Conservation (phyloP, 768 basidiomycete species). For the Pulveroboletus ravenelii region DNA sequence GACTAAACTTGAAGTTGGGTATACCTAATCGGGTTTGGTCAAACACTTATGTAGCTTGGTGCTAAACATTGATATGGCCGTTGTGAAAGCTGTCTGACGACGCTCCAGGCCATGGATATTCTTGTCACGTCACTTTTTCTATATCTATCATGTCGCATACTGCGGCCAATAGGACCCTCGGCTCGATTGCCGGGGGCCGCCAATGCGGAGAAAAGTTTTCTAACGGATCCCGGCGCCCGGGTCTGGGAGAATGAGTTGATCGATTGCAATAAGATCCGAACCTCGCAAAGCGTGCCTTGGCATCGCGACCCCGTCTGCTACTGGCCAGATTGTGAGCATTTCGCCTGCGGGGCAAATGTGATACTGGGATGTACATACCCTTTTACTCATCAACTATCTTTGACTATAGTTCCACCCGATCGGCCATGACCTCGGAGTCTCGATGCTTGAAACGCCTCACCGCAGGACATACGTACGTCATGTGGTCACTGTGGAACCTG, state of each 20-base stretch:
- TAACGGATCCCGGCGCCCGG: background rate
- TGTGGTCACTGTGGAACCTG: conserved; percentile 3
- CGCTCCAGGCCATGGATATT: too few relatives aligned
- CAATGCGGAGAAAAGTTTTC: background rate
- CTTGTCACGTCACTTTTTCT: background rate
- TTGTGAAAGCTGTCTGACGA: background rate
- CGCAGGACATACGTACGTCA: conserved; percentile 6
- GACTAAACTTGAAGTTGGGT: too few relatives aligned
- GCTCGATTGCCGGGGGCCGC: background rate
- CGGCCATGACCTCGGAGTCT: background rate
- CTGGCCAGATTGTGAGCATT: background rate
- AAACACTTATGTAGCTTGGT: too few relatives aligned
- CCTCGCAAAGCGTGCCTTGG: background rate
- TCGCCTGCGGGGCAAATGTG: background rate
- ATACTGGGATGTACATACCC: background rate
- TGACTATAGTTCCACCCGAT: background rate
- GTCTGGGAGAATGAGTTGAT: conserved; percentile 1
- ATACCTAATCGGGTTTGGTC: too few relatives aligned
- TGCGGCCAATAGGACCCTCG: background rate
- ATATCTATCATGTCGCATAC: background rate
- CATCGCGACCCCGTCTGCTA: background rate
- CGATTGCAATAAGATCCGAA: conserved; percentile 1
- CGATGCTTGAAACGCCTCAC: background rate
- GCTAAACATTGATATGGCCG: too few relatives aligned
- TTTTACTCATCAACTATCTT: background rate